Conservation (phyloP, 2,329 filamentous ascomycete genomes). For the Coniochaeta prunicola region DNA sequence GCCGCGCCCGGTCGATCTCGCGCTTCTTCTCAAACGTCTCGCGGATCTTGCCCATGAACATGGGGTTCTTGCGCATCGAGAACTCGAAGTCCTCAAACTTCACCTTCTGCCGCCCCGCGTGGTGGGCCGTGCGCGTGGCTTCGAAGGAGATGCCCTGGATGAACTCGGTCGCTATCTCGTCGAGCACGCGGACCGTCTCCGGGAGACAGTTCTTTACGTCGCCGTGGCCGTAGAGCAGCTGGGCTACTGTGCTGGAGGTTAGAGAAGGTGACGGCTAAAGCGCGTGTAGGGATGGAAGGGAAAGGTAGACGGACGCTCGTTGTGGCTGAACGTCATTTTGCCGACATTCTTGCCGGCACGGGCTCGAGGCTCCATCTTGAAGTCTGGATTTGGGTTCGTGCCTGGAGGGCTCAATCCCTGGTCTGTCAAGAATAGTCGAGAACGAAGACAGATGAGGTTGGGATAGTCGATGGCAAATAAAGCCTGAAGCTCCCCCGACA, state of each 20-base stretch:
- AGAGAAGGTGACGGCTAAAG: constrained; percentile 5
- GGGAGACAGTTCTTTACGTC: constrained; percentile 67
- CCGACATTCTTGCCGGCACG: constrained; percentile 73
- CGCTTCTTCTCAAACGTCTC: constrained; percentile 85
- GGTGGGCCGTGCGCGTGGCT: constrained; percentile 76
- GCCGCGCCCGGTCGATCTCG: constrained; percentile 75
- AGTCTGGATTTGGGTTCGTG: neutral
- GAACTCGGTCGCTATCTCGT: constrained; percentile 95
- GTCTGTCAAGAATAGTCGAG: too few species aligned
- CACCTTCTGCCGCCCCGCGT: constrained; percentile 88
- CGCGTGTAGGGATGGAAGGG: neutral
- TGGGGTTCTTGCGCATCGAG: constrained; percentile 75
- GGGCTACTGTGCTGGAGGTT: constrained; percentile 46
- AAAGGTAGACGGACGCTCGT: constrained; percentile 50
- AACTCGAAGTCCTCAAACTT: constrained; percentile 98
- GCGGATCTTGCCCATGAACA: constrained; percentile 81
- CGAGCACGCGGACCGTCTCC: constrained; percentile 77
- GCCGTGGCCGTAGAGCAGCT: constrained; percentile 73
- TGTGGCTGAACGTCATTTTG: constrained; percentile 70
- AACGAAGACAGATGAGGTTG: neutral
- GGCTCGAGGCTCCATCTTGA: constrained; percentile 67
- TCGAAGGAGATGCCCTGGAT: constrained; percentile 90
- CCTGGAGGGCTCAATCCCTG: neutral
- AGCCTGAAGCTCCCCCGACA: too few species aligned
- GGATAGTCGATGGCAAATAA: neutral